These are phyloP conservation scores for Glebionis coronaria DNA, from an alignment of 129 eudicot genomes.

Conservation along the genomic window DNA sequence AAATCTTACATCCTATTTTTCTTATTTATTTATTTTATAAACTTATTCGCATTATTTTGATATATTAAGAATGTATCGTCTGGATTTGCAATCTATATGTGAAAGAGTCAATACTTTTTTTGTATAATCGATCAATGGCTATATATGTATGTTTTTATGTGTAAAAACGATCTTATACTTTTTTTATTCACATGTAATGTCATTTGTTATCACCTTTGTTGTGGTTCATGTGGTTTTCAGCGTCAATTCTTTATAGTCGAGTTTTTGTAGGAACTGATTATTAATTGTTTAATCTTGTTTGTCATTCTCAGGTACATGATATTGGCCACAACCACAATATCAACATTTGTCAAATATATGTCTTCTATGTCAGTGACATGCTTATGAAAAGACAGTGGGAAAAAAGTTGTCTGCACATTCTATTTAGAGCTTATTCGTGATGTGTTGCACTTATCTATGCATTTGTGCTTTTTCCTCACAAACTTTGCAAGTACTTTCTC, in stretches of 20 bases:
- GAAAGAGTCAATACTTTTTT: background rate
- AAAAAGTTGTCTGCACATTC: slow-evolving; percentile 90
- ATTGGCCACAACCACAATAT: slow-evolving; percentile 87
- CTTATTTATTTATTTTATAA: background rate
- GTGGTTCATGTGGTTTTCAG: background rate
- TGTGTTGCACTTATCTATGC: too few species aligned
- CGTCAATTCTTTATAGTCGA: background rate
- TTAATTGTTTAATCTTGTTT: slow-evolving; percentile 5
- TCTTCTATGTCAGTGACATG: slow-evolving; percentile 90
- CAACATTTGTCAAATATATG: slow-evolving; percentile 84
- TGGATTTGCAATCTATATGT: too few species aligned
- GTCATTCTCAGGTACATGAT: slow-evolving; percentile 76
- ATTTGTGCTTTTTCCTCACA: slow-evolving; percentile 48
- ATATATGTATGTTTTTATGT: too few species aligned
- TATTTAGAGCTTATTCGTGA: slow-evolving; percentile 67
- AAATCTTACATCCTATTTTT: background rate
- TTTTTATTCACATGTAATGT: too few species aligned
- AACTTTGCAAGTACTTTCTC: slow-evolving; percentile 63
- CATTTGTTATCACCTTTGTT: background rate
- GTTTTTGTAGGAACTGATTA: slow-evolving; percentile 12
- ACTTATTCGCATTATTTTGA: too few species aligned
- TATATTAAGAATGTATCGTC: background rate
- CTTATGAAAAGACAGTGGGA: slow-evolving; percentile 99
- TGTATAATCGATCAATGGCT: background rate
- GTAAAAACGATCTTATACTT: too few species aligned